Evolutionary conservation across 2,329 filamentous ascomycete species (phyloP).

Genomic region (Paecilomyces fulvus): DNA sequence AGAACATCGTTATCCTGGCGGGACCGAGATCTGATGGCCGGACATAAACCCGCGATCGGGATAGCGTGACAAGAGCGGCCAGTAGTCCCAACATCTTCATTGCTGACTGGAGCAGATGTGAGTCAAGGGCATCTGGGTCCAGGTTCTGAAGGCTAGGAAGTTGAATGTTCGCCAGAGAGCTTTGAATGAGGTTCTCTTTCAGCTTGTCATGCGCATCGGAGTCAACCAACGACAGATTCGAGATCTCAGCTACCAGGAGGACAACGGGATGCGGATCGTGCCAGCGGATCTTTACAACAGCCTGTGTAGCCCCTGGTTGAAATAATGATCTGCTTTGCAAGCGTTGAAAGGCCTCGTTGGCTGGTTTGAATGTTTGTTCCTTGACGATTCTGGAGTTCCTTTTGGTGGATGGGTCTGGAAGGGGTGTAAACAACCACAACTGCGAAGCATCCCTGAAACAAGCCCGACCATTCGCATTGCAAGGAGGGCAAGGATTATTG

Average conservation of each 20-base stretch:
- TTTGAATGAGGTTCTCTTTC: constrained; percentile 4
- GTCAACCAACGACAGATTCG: not conserved
- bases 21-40: constrained; percentile 3
- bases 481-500: constrained; percentile 12
- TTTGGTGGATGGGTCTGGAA: not conserved
- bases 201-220: not conserved
- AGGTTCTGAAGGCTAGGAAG: constrained; percentile 3
- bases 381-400: constrained; percentile 1
- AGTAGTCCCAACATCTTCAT: constrained; percentile 9
- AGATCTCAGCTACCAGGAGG: constrained; percentile 7
- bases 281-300: constrained; percentile 9
- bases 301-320: not conserved
- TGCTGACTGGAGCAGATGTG: constrained; percentile 7
- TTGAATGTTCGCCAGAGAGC: constrained; percentile 3
- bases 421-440: constrained; percentile 9
- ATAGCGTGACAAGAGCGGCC: constrained; percentile 9
- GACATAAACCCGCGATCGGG: constrained; percentile 6
- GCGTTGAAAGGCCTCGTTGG: not conserved
- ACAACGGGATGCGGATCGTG: not conserved
- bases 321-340: constrained; percentile 3
- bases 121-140: not conserved
- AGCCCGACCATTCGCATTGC: constrained; percentile 6
- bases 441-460: constrained; percentile 15
- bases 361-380: constrained; percentile 5
- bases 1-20: constrained; percentile 8